Percentiles rank a stretch among this genome's conserved stretches.
These are phyloP conservation scores for Syzygium jambos DNA, from an alignment of 345 rosid genomes.

Conservation along the genomic window DNA sequence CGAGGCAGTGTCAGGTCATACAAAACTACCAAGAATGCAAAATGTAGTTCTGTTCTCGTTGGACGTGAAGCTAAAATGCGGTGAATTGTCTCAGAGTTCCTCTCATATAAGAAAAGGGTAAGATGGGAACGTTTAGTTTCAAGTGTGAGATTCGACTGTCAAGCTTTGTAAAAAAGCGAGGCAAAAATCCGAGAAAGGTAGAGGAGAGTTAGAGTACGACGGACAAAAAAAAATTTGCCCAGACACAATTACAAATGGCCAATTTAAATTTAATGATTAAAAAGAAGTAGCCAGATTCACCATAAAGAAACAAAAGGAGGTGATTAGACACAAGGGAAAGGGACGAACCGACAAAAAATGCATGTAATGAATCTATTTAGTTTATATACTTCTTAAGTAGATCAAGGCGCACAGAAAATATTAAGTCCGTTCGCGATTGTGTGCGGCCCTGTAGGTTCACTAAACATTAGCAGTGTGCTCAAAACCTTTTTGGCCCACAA, in stretches of 20 bases:
- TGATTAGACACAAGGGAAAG: not conserved
- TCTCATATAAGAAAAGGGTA: accelerated
- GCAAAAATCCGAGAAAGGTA: not conserved
- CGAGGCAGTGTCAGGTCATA: not conserved
- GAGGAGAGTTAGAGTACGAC: not conserved
- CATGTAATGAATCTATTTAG: not conserved
- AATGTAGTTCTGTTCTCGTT: not conserved
- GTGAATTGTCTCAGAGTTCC: not conserved
- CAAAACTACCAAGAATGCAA: not conserved
- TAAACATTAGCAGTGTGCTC: no score
- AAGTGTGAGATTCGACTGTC: no score
- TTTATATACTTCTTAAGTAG: no score
- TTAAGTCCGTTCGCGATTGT: no score
- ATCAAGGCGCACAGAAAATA: no score
- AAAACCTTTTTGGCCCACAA: no score
- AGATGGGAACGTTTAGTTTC: not conserved
- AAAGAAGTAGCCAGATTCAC: not conserved
- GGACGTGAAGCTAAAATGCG: not conserved
- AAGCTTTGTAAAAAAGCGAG: accelerated
- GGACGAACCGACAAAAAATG: not conserved
- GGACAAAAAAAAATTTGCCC: not conserved
- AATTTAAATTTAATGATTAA: not conserved
- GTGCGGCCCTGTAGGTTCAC: no score
- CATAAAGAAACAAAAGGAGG: not conserved
- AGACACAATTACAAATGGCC: not conserved